phyloP scores from a whole-genome alignment of 768 basidiomycete species.

The Gloeostereum incarnatum region DNA sequence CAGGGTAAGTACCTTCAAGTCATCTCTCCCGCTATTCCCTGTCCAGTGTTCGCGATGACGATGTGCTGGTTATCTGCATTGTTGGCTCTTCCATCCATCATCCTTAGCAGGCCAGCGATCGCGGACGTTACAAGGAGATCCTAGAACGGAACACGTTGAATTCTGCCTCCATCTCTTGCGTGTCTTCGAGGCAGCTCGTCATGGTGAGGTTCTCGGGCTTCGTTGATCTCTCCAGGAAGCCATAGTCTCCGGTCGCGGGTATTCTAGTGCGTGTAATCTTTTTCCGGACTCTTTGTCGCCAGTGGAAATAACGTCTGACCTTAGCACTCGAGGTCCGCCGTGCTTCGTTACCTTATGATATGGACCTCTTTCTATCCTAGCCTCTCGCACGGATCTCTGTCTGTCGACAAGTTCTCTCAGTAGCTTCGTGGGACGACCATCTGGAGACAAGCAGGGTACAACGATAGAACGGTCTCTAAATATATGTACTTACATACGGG shows the following conservation, averaged over 20 bases:
- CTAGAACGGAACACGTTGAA: conserved; percentile 33
- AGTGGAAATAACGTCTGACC: conserved; percentile 38
- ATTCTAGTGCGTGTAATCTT: conserved; percentile 38
- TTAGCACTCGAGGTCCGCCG: conserved; percentile 8
- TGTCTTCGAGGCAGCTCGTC: conserved; percentile 68
- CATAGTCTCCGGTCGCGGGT: conserved; percentile 49
- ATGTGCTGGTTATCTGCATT: conserved; percentile 1
- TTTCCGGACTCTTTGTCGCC: conserved; percentile 7
- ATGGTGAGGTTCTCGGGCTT: conserved; percentile 56
- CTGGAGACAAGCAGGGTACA: conserved; percentile 62
- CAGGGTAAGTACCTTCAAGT: conserved; percentile 40
- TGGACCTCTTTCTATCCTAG: conserved; percentile 75
- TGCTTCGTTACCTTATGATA: conserved; percentile 8
- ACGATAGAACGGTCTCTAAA: too few relatives aligned
- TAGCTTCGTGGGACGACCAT: conserved; percentile 81
- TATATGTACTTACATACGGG: too few relatives aligned
- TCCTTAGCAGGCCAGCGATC: conserved; percentile 25
- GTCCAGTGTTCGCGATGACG: conserved; percentile 20
- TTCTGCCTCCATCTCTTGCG: conserved; percentile 59
- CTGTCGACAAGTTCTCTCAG: conserved; percentile 75
- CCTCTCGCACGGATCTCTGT: conserved; percentile 54
- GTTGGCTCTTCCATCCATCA: conserved; percentile 10
- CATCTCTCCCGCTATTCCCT: conserved; percentile 9
- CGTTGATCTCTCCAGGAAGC: conserved; percentile 55
- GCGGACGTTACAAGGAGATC: conserved; percentile 33